Percentiles rank a stretch among this genome's conserved stretches.
Conservation (phyloP, 2,329 filamentous ascomycete species). For the Delphinella strobiligena region DNA sequence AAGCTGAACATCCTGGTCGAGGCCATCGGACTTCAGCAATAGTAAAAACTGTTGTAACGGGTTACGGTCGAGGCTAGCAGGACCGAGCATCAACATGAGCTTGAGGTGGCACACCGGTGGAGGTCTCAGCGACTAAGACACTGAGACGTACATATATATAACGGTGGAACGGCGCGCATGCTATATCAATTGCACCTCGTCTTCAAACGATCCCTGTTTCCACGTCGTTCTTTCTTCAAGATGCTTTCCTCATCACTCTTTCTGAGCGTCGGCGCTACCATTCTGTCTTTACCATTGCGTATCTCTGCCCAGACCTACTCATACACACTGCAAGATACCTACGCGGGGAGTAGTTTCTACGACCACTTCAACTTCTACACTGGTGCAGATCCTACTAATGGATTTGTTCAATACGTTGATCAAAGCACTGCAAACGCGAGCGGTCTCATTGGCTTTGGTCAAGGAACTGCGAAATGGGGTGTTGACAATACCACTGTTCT, state of each 20-base stretch:
- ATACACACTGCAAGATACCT: slow-evolving; percentile 34
- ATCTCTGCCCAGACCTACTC: slow-evolving; percentile 7
- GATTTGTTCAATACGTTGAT: slow-evolving; percentile 60
- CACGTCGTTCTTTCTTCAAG: too few species aligned
- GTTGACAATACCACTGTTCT: slow-evolving; percentile 8
- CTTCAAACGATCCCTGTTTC: too few species aligned
- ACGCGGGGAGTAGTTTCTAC: slow-evolving; percentile 35
- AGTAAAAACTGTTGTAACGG: too few species aligned
- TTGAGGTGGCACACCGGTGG: too few species aligned
- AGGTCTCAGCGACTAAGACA: too few species aligned
- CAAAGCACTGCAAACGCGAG: slow-evolving; percentile 37
- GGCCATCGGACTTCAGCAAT: too few species aligned
- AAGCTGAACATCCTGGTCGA: too few species aligned
- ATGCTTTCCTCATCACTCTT: neutral
- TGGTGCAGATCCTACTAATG: slow-evolving; percentile 55
- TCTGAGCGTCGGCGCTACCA: neutral
- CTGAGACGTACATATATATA: too few species aligned
- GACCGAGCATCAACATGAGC: too few species aligned
- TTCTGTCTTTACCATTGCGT: slow-evolving; percentile 1
- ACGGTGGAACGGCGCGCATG: too few species aligned
- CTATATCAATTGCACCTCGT: too few species aligned
- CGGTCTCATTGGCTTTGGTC: slow-evolving; percentile 12
- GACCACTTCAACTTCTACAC: slow-evolving; percentile 41
- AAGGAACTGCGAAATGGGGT: slow-evolving; percentile 9
- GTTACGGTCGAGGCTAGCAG: too few species aligned